These are phyloP conservation scores for Podaxis carcinomalis DNA, from an alignment of 768 basidiomycete genomes.

Conservation along the genomic window DNA sequence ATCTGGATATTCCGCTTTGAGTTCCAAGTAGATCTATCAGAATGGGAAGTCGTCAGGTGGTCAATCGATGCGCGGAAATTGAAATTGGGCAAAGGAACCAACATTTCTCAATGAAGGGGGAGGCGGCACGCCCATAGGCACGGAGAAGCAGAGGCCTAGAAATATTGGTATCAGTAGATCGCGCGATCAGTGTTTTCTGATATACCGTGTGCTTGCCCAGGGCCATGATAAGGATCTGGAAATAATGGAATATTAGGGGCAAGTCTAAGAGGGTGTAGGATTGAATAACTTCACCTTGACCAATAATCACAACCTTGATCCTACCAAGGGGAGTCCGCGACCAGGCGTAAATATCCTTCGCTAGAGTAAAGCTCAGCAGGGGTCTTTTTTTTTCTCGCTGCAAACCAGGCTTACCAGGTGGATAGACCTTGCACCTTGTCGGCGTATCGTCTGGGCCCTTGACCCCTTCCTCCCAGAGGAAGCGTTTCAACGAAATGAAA, in stretches of 20 bases:
- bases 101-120: constrained; percentile 87
- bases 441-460: constrained; percentile 43
- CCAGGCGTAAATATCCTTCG: constrained; percentile 88
- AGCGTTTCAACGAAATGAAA: constrained; percentile 68
- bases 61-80: constrained; percentile 12
- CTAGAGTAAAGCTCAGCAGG: constrained; percentile 22
- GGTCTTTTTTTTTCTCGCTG: background rate
- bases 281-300: constrained; percentile 43
- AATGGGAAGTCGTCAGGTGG: constrained; percentile 1
- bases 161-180: constrained; percentile 14
- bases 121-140: constrained; percentile 66
- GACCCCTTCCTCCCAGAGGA: constrained; percentile 64
- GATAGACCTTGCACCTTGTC: constrained; percentile 61
- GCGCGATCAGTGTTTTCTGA: background rate
- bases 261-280: background rate
- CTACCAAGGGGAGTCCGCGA: constrained; percentile 81
- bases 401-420: constrained; percentile 52
- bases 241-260: background rate
- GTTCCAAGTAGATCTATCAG: constrained; percentile 79
- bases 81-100: constrained; percentile 17
- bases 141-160: constrained; percentile 84
- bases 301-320: constrained; percentile 85
- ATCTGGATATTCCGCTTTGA: constrained; percentile 75
- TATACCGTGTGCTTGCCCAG: constrained; percentile 81
- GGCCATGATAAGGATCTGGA: constrained; percentile 75